A percentile compares a stretch with the other conserved stretches of the same genome.
Conservation (phyloP, 1,284 basidiomycete species). For the Boletellus deceptivus region DNA sequence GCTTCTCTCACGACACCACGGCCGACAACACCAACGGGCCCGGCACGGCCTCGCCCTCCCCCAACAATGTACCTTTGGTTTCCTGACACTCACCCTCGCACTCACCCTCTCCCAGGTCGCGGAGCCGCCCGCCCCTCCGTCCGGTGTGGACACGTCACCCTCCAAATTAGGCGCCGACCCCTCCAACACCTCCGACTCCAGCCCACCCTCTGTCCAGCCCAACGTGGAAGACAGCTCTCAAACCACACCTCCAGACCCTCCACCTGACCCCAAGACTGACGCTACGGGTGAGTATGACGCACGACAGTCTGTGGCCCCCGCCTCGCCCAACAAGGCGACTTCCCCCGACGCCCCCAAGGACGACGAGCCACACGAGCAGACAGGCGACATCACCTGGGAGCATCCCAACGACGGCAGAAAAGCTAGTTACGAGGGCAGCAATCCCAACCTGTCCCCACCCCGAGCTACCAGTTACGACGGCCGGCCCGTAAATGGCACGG, state of each 20-base stretch:
- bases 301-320: constrained; percentile 12
- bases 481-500: constrained; percentile 7
- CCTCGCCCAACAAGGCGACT: constrained; percentile 11
- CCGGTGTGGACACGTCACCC: constrained; percentile 18
- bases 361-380: constrained; percentile 13
- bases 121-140: constrained; percentile 14
- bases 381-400: constrained; percentile 21
- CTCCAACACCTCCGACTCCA: background rate
- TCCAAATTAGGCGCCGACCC: constrained; percentile 13
- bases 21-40: constrained; percentile 8
- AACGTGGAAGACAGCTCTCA: constrained; percentile 9
- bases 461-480: constrained; percentile 15
- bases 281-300: constrained; percentile 24
- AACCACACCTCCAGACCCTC: background rate
- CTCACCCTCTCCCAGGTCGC: constrained; percentile 16
- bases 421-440: constrained; percentile 19
- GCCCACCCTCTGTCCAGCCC: background rate
- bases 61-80: constrained; percentile 31
- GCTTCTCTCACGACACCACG: constrained; percentile 5
- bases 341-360: constrained; percentile 17
- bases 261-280: constrained; percentile 13
- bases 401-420: constrained; percentile 22
- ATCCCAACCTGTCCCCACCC: constrained; percentile 3
- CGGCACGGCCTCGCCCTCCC: constrained; percentile 5
- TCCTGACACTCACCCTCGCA: background rate